A percentile compares a stretch with the other conserved stretches of the same genome.
Evolutionary conservation across 1,284 basidiomycete genomes (phyloP).

Genomic region (Trichosporon inkin): DNA sequence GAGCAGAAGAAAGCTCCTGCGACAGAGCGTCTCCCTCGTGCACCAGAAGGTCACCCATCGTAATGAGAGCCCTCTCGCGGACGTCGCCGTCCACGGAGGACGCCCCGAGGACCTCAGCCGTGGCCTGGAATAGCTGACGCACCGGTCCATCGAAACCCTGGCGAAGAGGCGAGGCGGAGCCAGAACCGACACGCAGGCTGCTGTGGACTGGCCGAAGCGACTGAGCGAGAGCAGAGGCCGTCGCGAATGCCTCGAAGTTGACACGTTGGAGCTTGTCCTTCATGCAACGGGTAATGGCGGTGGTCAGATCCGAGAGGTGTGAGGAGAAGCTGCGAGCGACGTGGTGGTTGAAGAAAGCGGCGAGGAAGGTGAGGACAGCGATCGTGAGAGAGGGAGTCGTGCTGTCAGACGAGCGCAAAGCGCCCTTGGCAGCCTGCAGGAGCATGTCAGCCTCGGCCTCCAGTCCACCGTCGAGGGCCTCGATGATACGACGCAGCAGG

Average conservation of each 20-base stretch:
- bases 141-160: slow-evolving; percentile 53
- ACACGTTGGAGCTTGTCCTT: slow-evolving; percentile 53
- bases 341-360: slow-evolving; percentile 77
- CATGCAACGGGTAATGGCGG: slow-evolving; percentile 68
- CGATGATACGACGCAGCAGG: slow-evolving; percentile 69
- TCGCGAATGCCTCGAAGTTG: slow-evolving; percentile 68
- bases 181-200: slow-evolving; percentile 18
- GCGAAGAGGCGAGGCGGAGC: slow-evolving; percentile 37
- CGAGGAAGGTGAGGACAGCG: slow-evolving; percentile 76
- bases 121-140: slow-evolving; percentile 68
- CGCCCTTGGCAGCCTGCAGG: slow-evolving; percentile 40
- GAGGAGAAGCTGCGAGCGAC: slow-evolving; percentile 61
- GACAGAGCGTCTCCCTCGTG: slow-evolving; percentile 67
- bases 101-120: slow-evolving; percentile 65
- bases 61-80: slow-evolving; percentile 72
- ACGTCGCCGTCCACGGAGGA: slow-evolving; percentile 90
- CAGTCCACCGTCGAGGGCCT: slow-evolving; percentile 77
- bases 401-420: slow-evolving; percentile 55
- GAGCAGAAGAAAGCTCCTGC: slow-evolving; percentile 41
- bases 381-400: slow-evolving; percentile 69
- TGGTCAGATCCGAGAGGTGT: slow-evolving; percentile 63
- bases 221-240: slow-evolving; percentile 53
- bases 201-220: slow-evolving; percentile 43
- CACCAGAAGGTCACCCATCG: slow-evolving; percentile 79
- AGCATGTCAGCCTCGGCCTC: slow-evolving; percentile 63